Conservation (phyloP, 306 rosid species). For the Purshia tridentata region DNA sequence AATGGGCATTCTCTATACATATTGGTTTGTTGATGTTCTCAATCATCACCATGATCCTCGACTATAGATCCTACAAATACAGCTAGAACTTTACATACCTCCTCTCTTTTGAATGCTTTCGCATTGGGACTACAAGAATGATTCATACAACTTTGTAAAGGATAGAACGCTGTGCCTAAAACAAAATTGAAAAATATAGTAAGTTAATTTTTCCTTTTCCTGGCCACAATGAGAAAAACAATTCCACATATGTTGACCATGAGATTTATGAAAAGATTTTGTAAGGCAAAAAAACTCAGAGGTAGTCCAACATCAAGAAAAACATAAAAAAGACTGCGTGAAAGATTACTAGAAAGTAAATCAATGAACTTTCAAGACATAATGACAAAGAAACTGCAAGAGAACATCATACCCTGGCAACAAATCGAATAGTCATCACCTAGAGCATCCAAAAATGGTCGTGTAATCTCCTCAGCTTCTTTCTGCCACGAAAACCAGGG, state of each 20-base stretch:
- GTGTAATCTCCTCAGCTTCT: conserved; percentile 69
- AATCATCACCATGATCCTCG: not conserved
- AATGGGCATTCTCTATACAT: not conserved
- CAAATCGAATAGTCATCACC: conserved; percentile 81
- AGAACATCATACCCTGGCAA: conserved; percentile 67
- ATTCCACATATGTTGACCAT: not conserved
- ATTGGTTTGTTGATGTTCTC: not conserved
- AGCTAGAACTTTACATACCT: conserved; percentile 46
- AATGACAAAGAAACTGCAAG: conserved; percentile 11
- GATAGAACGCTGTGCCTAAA: conserved; percentile 84
- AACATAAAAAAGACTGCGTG: not conserved
- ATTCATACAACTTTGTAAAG: conserved; percentile 92
- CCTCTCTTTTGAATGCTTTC: conserved; percentile 91
- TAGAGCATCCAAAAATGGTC: conserved; percentile 76
- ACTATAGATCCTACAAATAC: not conserved
- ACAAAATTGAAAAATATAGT: conserved; percentile 6
- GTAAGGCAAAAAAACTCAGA: not conserved
- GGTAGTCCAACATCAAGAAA: not conserved
- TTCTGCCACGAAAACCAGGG: conserved; percentile 50
- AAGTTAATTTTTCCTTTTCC: not conserved
- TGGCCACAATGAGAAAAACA: not conserved
- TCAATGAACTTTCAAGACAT: conserved; percentile 7
- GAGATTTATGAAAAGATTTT: not conserved
- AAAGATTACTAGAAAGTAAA: not conserved
- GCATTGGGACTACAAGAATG: conserved; percentile 95